Base-by-base conservation (phyloP, 2,329 filamentous ascomycete genomes). In the Metarhizium rileyi region DNA sequence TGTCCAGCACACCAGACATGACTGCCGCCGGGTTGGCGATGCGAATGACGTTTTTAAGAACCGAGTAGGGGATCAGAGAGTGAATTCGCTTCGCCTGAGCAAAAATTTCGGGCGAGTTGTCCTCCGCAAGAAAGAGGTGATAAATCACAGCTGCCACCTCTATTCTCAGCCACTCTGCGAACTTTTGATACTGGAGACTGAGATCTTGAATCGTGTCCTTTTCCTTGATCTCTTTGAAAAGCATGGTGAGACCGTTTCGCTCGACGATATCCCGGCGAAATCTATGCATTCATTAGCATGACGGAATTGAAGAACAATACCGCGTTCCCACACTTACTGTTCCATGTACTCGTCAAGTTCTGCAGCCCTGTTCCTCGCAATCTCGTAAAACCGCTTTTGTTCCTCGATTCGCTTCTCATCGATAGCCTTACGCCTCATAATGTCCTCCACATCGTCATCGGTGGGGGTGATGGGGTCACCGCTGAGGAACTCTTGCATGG, bases 311-410 rank as follows among this genome's bases (percentile, higher is more conserved):
- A 9, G 12, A 16, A 16, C 30, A 28, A 23, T n/a, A 20, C 6
- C 12, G 16, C 8, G 18, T 3, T 33, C 20, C 2, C 16, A 35
- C 8, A 53, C 83, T 67, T 68, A 88, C 83, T 95, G 70, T 68
- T 98, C 93, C 93, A 98, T 98, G 64, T 97, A 96, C 23, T 95
- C 87, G 66, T 98, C 93, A 46, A 98, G 75, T 61, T 97, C 93
- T 5, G 87, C 86, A 2, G 93, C 93, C 56, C 93, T 82, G 66
- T 90, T 84, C 56, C 90, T 77, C 8, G 93, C 93, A 62, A 98
- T 90, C 64, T 98, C 91, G 66, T 96, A 98, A 64, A 98, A 98
- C 56, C 83, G 81, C 63, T 83, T 86, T 65, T 98, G 93, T 66
- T 98, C 93, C 61, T 95, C 87, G 47, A 97, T 79, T 42, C 93